A percentile compares a stretch with the other conserved stretches of the same genome.
These are phyloP conservation scores for Lignosus rhinocerotis DNA, from an alignment of 1,284 basidiomycete genomes.

Conservation along the genomic window DNA sequence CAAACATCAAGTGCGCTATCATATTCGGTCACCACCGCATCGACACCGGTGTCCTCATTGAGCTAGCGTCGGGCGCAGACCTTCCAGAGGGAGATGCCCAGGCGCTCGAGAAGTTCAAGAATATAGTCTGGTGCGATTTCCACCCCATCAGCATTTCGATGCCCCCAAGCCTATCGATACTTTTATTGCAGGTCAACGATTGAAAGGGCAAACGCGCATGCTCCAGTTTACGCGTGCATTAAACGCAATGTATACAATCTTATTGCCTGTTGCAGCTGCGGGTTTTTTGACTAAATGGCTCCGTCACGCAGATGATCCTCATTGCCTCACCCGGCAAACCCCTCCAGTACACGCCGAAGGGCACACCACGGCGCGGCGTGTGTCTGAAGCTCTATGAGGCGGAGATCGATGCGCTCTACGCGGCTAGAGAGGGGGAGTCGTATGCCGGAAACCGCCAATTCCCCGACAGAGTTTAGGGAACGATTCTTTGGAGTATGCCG, in stretches of 20 bases:
- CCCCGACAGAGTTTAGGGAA: slow-evolving; percentile 1
- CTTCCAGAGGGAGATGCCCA: slow-evolving; percentile 18
- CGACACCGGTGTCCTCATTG: slow-evolving; percentile 13
- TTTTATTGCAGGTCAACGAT: slow-evolving; percentile 3
- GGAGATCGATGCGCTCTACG: slow-evolving; percentile 35
- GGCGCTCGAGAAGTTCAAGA: slow-evolving; percentile 29
- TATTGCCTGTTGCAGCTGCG: not conserved
- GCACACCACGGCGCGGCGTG: slow-evolving; percentile 31
- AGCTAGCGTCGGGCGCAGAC: not conserved
- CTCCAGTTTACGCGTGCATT: slow-evolving; percentile 6
- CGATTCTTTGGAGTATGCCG: too few species aligned
- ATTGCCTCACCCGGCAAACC: slow-evolving; percentile 31
- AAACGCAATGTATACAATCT: slow-evolving; percentile 3
- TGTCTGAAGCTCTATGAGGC: slow-evolving; percentile 31
- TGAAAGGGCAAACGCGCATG: slow-evolving; percentile 6
- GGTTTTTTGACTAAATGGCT: not conserved
- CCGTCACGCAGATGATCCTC: slow-evolving; percentile 31
- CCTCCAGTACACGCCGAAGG: slow-evolving; percentile 38
- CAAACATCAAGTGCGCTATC: slow-evolving; percentile 13
- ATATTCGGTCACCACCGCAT: slow-evolving; percentile 14
- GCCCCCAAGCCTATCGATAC: not conserved
- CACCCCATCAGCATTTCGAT: too few species aligned
- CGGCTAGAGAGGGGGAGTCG: slow-evolving; percentile 23
- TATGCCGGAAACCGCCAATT: not conserved
- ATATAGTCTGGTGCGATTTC: slow-evolving; percentile 32